phyloP scores from a whole-genome alignment of 2,329 filamentous ascomycete species.

The Exserohilum rostratum region DNA sequence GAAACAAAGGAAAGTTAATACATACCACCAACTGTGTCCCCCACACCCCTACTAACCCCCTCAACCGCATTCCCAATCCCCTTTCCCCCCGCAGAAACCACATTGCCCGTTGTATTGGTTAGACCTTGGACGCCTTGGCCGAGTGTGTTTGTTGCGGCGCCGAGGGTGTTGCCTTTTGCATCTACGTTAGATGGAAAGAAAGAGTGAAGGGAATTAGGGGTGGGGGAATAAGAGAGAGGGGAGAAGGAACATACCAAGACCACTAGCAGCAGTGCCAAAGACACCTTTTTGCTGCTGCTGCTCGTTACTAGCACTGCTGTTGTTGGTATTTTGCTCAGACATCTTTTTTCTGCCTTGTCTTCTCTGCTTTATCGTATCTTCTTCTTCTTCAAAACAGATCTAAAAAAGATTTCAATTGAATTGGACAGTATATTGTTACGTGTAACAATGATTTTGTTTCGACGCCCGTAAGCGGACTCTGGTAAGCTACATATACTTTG shows the following conservation, averaged over 20 bases:
- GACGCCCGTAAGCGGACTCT: too few species aligned
- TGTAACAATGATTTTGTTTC: too few species aligned
- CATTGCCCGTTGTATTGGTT: constrained; percentile 40
- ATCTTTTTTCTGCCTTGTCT: constrained; percentile 12
- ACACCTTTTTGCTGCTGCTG: constrained; percentile 38
- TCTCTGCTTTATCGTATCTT: background rate
- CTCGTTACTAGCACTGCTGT: constrained; percentile 2
- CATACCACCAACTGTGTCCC: constrained; percentile 45
- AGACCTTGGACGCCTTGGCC: constrained; percentile 42
- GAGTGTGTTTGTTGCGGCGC: constrained; percentile 42
- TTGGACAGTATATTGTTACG: too few species aligned
- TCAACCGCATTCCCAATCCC: constrained; percentile 45
- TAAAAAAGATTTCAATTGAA: too few species aligned
- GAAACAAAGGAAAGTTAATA: background rate
- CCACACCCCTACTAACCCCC: constrained; percentile 41
- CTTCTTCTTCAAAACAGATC: too few species aligned
- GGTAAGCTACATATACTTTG: too few species aligned
- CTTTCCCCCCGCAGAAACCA: constrained; percentile 41
- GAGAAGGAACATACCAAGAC: constrained; percentile 21
- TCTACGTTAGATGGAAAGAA: background rate
- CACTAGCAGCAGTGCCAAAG: constrained; percentile 42
- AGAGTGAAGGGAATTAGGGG: background rate
- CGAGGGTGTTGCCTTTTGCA: constrained; percentile 40
- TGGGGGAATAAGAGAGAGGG: too few species aligned
- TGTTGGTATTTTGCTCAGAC: constrained; percentile 29